Base-by-base conservation (phyloP, 2,329 filamentous ascomycete species). In the Dactylellina parvicollis region DNA sequence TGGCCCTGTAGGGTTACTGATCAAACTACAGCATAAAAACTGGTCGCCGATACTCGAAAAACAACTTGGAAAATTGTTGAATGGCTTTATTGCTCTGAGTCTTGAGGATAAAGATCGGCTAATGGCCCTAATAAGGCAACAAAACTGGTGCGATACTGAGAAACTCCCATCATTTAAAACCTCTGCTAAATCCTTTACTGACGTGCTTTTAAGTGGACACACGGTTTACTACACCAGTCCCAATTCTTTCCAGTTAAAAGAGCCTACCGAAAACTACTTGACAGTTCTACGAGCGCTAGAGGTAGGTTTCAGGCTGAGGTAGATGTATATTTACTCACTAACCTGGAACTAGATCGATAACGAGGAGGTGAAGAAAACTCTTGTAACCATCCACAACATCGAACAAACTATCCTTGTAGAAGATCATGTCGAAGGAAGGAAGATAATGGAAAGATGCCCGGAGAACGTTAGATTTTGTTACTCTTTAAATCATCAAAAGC, bases 1-100 rank as follows among this genome's bases (percentile, higher is more conserved):
- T 32, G 95, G 95, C 0, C 95, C 95, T 0, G 83, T 98, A 12
- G 95, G 93, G 28, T 83, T 88, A 22, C 86, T 95, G 78, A 85
- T 99, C 56, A 88, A 88, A 76, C 83, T 99, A 22, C 82, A 88
- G 34, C 89, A 94, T 76, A 90, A 91, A 0, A 85, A 91, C 77
- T 99, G 95, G 95, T 90, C 89, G 0, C 86, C 87, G 0, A 88
- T 96, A 44, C 80, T 99, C 12, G 95, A 99, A 79, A 90, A 86
- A 75, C 86, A 86, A 0, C 85, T 96, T 47, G 91, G 91, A n/a
- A 81, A 80, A 2, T 84, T 82, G 0, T 82, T 98, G 30, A 90
- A 88, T 74, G 88, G 86, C 1, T 99, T 98, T 78, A 86, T 96
- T 55, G 93, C 97, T 42, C 89, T 87, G 4, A 92, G 84, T 80